Evolutionary conservation across 2,329 filamentous ascomycete species (phyloP), one percentile per base, ranked within the genome.

Genomic region (Didymella pinodella): DNA sequence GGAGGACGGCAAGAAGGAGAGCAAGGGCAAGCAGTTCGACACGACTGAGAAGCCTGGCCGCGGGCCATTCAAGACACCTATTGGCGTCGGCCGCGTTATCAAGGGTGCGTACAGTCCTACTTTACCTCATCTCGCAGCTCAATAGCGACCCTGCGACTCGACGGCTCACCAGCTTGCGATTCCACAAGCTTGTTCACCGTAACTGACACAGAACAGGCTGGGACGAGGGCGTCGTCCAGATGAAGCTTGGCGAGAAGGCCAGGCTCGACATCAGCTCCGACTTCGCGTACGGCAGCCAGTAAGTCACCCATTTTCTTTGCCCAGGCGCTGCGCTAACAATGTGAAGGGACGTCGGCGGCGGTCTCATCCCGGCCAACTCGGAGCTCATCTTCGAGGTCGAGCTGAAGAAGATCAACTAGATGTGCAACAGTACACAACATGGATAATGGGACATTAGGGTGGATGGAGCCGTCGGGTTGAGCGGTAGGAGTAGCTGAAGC

Each of bases 201-300:
- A 20, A 18, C 36, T 40, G 20, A 40, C 10, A 7, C 12, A 28
- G 41, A 53, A 28, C 58, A 81, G 79, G 80, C 63, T 82, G 81
- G 81, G 81, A 83, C 63, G 80, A 96, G 81, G 93, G 90, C 67
- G 68, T 70, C 41, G 61, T 68, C n/a, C 82, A 86, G 75, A 97
- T 98, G 93, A 89, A 89, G 78, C 83, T 96, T 55, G 93, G 93
- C 76, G 94, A 97, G 85, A 93, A 91, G 84, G 89, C 92, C 52
- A 90, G 86, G 48, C 84, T 98, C 61, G 90, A 90, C 69, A 97
- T 97, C 75, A 85, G 88, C 63, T 85, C 85, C 88, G 92, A 84
- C 76, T 85, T 67, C 50, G 63, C 54, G 18, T 73, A 73, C 48
- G 70, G 70, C 48, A 46, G 20, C 52, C 67, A 71, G 63, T 68